Evolutionary conservation across 2,329 filamentous ascomycete species (phyloP).

Genomic region (Talaromyces sp.): DNA sequence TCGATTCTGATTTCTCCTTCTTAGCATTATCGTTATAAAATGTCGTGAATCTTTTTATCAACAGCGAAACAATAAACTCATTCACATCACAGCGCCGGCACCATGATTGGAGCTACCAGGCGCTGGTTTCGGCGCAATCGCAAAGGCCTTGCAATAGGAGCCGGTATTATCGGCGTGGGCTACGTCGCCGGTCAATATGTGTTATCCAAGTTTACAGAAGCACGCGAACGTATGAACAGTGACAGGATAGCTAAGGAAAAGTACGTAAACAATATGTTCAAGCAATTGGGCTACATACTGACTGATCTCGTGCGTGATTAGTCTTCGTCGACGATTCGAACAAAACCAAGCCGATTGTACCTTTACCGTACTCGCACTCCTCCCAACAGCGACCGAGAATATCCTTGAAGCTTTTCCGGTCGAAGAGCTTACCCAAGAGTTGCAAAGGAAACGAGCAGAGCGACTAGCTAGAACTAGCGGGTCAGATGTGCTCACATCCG

Average conservation of each 20-base stretch:
- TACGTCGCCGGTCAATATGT: conserved; percentile 94
- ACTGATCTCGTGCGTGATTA: conserved; percentile 38
- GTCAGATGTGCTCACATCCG: conserved; percentile 57
- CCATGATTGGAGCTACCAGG: conserved; percentile 69
- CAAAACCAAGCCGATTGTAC: conserved; percentile 99
- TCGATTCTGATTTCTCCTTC: neutral
- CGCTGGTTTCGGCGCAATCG: conserved; percentile 91
- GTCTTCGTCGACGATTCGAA: conserved; percentile 90
- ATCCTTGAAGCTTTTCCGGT: conserved; percentile 85
- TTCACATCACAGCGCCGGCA: conserved; percentile 19
- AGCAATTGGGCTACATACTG: neutral
- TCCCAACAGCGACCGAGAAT: conserved; percentile 87
- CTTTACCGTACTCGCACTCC: conserved; percentile 91
- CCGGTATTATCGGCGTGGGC: conserved; percentile 80
- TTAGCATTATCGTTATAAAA: neutral
- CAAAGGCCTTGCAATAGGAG: conserved; percentile 81
- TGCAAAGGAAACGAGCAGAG: conserved; percentile 87
- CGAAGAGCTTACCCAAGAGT: conserved; percentile 85
- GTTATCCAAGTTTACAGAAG: conserved; percentile 83
- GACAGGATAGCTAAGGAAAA: conserved; percentile 96
- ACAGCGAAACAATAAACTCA: neutral
- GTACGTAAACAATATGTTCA: conserved; percentile 49
- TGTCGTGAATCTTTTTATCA: conserved; percentile 13
- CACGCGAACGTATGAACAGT: conserved; percentile 92
- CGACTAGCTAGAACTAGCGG: conserved; percentile 58